Base-by-base conservation (phyloP, 2,329 filamentous ascomycete genomes). In the Chaetomium sp. region DNA sequence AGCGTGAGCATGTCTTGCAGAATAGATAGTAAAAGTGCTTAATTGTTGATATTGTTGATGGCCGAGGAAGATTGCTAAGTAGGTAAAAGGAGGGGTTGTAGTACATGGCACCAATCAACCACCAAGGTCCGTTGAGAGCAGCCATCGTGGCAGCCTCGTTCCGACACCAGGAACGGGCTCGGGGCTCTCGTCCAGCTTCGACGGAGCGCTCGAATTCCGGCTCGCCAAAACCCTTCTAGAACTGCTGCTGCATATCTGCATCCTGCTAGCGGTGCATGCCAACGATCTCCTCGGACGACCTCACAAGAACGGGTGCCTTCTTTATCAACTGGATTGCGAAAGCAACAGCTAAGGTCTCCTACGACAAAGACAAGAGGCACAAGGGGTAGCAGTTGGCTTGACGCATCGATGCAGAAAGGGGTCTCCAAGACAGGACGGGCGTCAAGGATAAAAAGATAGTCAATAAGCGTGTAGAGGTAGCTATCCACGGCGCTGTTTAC, bases 201-300 rank as follows among this genome's bases (percentile, higher is more conserved):
- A 7, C 51, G 51, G 12, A 53, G 51, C 36, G 51, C 35, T 53
- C 51, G 51, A 41, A 53, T 53, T 47, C 43, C 51, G 35, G 43
- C 51, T 41, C 51, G 42, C 51, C 35, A 47, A 41, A 12, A 40
- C 50, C 35, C 27, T 14, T 45, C 50, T 46, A 19, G 19, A 19
- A 48, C 46, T 48, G 38, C 49, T 51, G 38, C n/a, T 51, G 32
- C 49, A 51, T 11, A 51, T 51, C 38, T 11, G 38, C 38, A 41
- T 11, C 4, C 38, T 11, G 14, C 38, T 41, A 11, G 10, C 38
- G 38, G 5, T 41, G 38, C 38, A 41, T 41, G 38, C 38, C 38
- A n/a, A 41, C 38, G 38, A 41, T 41, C 38, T 41, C 5, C 5
- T 12, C 10, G 38, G 38, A 41, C 11, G 38, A 5, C 10, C 38